Evolutionary conservation across 768 basidiomycete genomes (phyloP).

Genomic region (Termitomyces titanicus): DNA sequence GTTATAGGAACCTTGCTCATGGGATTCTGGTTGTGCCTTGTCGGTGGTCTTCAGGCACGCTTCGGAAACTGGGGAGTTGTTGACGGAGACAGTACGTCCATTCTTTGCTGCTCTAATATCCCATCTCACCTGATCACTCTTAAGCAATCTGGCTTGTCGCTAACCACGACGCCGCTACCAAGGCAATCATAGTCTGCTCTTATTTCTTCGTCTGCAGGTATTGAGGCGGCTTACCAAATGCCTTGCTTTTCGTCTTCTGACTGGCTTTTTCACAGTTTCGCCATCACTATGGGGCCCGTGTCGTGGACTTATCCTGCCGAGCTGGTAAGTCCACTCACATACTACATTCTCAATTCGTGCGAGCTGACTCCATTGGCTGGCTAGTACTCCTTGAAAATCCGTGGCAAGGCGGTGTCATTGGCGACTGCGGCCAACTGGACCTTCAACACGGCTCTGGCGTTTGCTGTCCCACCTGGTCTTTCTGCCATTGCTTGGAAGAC

Average conservation of each 20-base stretch:
- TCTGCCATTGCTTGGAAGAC: constrained; percentile 67
- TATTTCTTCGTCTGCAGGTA: constrained; percentile 70
- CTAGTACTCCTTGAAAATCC: constrained; percentile 58
- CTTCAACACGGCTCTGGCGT: constrained; percentile 74
- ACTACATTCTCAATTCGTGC: background rate
- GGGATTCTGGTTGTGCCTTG: constrained; percentile 76
- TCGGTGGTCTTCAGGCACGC: constrained; percentile 68
- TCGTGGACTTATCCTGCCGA: constrained; percentile 76
- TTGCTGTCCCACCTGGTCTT: constrained; percentile 71
- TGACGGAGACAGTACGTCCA: constrained; percentile 22
- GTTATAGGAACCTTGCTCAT: constrained; percentile 61
- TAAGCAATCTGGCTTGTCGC: constrained; percentile 50
- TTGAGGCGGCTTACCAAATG: background rate
- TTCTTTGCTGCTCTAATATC: too few species aligned
- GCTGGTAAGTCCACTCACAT: constrained; percentile 29
- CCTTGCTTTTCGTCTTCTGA: background rate
- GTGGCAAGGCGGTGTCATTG: constrained; percentile 52
- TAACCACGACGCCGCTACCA: constrained; percentile 52
- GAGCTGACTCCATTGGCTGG: background rate
- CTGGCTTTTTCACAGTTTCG: constrained; percentile 38
- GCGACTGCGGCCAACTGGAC: constrained; percentile 60
- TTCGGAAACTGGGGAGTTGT: constrained; percentile 62
- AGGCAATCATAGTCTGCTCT: constrained; percentile 71
- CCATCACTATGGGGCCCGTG: constrained; percentile 73
- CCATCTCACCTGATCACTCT: background rate